Conservation (phyloP, 345 rosid species). For the Aquilaria yunnanensis region DNA sequence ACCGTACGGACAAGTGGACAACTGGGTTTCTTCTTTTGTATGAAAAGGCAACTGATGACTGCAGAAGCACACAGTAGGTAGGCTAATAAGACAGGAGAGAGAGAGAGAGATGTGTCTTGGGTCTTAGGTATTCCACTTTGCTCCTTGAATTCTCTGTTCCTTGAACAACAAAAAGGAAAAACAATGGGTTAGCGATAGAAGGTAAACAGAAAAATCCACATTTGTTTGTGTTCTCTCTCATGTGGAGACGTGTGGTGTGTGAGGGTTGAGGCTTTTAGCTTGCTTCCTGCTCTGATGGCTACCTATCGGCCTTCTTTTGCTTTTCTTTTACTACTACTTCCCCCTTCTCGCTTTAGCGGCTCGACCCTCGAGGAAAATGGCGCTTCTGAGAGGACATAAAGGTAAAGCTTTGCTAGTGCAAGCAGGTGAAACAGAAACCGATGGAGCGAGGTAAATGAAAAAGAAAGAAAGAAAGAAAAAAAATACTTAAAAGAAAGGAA, state of each 20-base stretch:
- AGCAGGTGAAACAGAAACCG: conserved; percentile 16
- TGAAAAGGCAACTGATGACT: conserved; percentile 3
- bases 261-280: too few relatives aligned
- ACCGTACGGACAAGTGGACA: conserved; percentile 5
- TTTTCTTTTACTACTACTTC: background rate
- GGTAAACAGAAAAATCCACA: too few relatives aligned
- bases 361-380: conserved; percentile 23
- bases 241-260: too few relatives aligned
- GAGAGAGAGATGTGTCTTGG: background rate
- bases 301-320: too few relatives aligned
- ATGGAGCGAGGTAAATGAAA: conserved; percentile 1
- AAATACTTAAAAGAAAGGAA: too few relatives aligned
- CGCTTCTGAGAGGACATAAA: conserved; percentile 9
- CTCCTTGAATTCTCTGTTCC: too few relatives aligned
- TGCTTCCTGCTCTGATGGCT: too few relatives aligned
- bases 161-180: too few relatives aligned
- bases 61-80: too few relatives aligned
- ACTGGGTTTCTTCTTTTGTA: conserved; percentile 15
- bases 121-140: too few relatives aligned
- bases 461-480: background rate
- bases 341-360: conserved; percentile 19
- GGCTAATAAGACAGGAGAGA: background rate
- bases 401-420: conserved; percentile 6
- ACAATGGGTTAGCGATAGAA: too few relatives aligned
- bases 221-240: too few relatives aligned